phyloP scores from a whole-genome alignment of 179 eudicot species.

The Silene coronaria region DNA sequence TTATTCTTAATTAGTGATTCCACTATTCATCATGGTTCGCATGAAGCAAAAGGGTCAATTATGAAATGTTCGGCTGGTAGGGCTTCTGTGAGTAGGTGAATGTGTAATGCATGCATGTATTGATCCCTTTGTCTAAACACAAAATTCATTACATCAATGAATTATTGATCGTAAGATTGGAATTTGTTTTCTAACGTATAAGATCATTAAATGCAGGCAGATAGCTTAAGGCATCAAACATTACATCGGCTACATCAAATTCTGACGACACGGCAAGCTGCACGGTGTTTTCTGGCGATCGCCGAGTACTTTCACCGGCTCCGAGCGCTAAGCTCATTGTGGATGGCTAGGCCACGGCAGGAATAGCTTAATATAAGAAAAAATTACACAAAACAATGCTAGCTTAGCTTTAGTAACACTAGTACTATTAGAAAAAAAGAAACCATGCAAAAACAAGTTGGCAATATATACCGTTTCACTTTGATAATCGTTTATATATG shows the following conservation, averaged over 20 bases:
- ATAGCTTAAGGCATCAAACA: constrained; percentile 68
- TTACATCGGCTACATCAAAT: constrained; percentile 63
- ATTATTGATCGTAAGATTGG: too few relatives aligned
- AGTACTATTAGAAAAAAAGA: constrained; percentile 3
- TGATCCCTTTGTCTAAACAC: too few relatives aligned
- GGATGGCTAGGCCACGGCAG: constrained; percentile 84
- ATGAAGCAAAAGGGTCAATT: too few relatives aligned
- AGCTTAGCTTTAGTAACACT: constrained; percentile 1
- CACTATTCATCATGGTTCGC: too few relatives aligned
- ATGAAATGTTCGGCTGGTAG: too few relatives aligned
- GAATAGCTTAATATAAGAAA: constrained; percentile 30
- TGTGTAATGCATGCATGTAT: too few relatives aligned
- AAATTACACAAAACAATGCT: background rate
- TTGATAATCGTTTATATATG: constrained; percentile 12
- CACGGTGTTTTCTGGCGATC: constrained; percentile 75
- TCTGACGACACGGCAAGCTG: constrained; percentile 76
- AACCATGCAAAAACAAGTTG: constrained; percentile 6
- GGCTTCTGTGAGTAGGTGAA: too few relatives aligned
- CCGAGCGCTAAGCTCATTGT: constrained; percentile 82
- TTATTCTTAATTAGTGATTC: too few relatives aligned
- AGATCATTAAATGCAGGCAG: constrained; percentile 46
- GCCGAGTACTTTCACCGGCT: constrained; percentile 87
- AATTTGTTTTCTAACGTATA: too few relatives aligned
- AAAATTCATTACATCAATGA: too few relatives aligned
- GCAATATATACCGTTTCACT: background rate